Base-by-base conservation (phyloP, 768 basidiomycete genomes). In the Porpolomopsis calyptriformis region DNA sequence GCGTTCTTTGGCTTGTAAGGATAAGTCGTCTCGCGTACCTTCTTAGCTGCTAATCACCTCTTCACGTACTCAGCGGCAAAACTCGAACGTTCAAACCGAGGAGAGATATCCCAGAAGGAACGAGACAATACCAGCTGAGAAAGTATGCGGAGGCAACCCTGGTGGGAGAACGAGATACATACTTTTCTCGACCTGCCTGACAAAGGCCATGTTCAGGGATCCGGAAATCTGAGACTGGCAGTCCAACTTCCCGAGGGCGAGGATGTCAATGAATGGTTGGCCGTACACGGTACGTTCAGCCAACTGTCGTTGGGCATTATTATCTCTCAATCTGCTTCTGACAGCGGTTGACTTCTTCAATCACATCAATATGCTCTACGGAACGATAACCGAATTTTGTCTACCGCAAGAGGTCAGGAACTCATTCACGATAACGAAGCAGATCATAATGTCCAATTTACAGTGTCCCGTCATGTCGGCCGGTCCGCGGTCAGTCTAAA, bases 311-410 rank as follows among this genome's bases (percentile, higher is more conserved):
- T 24, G 25, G 35, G 18, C 27, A 4, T 31, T 18, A 24, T n/a
- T n/a, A n/a, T n/a, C n/a, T n/a, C 36, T 45, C 14, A 23, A 39
- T 49, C 16, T 47, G 35, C 29, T 44, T 29, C 14, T 38, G 40
- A 14, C 55, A 99, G 96, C 91, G 24, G 94, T 98, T 49, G 96
- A 99, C 64, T 99, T 99, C 68, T 99, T 98, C 74, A 99, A 98
- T 60, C 96, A 99, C 60, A 67, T 99, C 53, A 99, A 99, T 62
- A 99, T 99, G 96, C 70, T 99, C 16, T 99, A 98, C 57, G 96
- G 94, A 9, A 96, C 92, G 8, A 81, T 99, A 19, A 96, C 96
- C 2, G 96, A 99, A 66, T 98, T 98, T 60, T 99, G 96, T 64
- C 97, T 88, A 14, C 76, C 83, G 8, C 80, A 92, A 59, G 91